Base-by-base conservation (phyloP, 2,329 filamentous ascomycete genomes). In the Anisogramma anomala region DNA sequence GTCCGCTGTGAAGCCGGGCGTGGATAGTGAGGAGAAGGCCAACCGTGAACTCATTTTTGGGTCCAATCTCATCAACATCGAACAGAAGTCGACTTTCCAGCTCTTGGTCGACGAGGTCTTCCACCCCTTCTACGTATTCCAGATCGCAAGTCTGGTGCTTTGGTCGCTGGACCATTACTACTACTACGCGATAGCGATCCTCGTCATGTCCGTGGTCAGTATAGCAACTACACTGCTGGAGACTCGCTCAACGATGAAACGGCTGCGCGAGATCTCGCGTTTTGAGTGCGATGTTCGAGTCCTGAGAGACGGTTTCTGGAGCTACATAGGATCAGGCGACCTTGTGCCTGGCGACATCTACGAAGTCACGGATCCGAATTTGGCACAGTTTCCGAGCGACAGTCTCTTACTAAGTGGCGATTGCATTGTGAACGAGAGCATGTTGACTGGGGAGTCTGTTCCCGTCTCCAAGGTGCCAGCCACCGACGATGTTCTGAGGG, bases 401-500 rank as follows among this genome's bases (percentile, higher is more conserved):
- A 94, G 89, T 58, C 66, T 98, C 25, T 66, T 98, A 5, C 71
- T 98, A 0, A 85, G 84, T 39, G 93, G 91, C 30, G 93, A 98
- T 61, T 95, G 88, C 55, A 96, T 98, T 48, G 88, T 98, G 50
- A 98, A 98, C 55, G 91, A 98, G 63, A 96, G 91, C 63, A 98
- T 98, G 91, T 74, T 98, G 26, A 98, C 91, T 28, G 83, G 89
- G 43, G 91, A 98, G 67, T 96, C 91, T 30, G 88, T 98, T 4
- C 93, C 91, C 2, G 89, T 98, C 1, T 94, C 88, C 2, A 98
- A 98, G 61, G 70, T 79, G 2, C 88, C 91, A 1, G 79, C 86
- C 3, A 86, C 76, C 2, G 80, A 94, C 55, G 79, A 89, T 47
- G 79, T 83, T 1, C 67, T 98, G n/a, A 69, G 71, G 18, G 65